phyloP scores from a whole-genome alignment of 148 eudicot genomes.

The Silene conica region DNA sequence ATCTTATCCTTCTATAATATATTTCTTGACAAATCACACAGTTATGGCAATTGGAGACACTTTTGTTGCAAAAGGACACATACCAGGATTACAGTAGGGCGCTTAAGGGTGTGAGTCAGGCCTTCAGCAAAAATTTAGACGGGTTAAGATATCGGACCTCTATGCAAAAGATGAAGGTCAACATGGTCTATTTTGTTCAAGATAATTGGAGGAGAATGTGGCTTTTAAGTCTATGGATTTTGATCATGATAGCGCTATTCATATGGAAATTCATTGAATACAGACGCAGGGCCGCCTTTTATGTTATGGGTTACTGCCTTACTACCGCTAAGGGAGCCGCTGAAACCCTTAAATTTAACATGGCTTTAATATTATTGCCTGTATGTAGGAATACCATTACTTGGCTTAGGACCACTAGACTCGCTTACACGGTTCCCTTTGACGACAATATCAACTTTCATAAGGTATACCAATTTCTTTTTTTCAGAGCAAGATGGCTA shows the following conservation, averaged over 20 bases:
- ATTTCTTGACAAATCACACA: conserved; percentile 5
- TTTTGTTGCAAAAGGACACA: conserved; percentile 88
- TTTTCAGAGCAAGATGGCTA: background rate
- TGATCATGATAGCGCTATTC: conserved; percentile 72
- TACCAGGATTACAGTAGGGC: conserved; percentile 96
- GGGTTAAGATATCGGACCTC: conserved; percentile 62
- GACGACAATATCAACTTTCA: conserved; percentile 98
- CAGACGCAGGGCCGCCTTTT: conserved; percentile 61
- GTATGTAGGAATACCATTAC: conserved; percentile 94
- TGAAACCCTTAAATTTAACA: conserved; percentile 85
- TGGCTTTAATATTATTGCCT: conserved; percentile 89
- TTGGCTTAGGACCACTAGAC: conserved; percentile 84
- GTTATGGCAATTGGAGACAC: conserved; percentile 99
- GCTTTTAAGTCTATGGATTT: conserved; percentile 72
- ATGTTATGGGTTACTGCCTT: conserved; percentile 93
- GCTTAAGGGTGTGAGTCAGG: conserved; percentile 95
- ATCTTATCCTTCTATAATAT: too few species aligned
- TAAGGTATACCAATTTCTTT: conserved; percentile 49
- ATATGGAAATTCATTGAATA: conserved; percentile 83
- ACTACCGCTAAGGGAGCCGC: conserved; percentile 96
- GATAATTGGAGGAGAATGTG: conserved; percentile 91
- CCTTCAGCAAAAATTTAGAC: conserved; percentile 88
- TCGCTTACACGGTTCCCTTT: conserved; percentile 68
- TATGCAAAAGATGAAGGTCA: conserved; percentile 53
- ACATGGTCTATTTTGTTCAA: conserved; percentile 55